Evolutionary conservation across 164 flowering plant genomes (phyloP).

Genomic region (Berberis vulgaris): DNA sequence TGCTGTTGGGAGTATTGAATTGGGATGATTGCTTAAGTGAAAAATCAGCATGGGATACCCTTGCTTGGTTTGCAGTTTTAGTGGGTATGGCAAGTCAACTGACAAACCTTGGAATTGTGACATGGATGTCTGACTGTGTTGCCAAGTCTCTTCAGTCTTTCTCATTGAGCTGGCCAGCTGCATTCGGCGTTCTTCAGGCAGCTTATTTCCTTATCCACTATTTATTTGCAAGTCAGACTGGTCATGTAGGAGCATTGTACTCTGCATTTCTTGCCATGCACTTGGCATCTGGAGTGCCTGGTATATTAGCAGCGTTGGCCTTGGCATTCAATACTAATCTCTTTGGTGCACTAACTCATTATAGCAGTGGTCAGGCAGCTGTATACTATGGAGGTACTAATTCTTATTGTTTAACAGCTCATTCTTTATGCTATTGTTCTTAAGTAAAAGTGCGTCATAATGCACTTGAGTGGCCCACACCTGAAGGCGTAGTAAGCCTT

Average conservation of each 20-base stretch:
- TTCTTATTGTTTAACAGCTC: conserved; percentile 1
- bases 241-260: conserved; percentile 89
- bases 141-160: conserved; percentile 53
- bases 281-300: conserved; percentile 80
- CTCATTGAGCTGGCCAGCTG: conserved; percentile 80
- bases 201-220: conserved; percentile 83
- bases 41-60: conserved; percentile 22
- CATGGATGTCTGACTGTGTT: conserved; percentile 80
- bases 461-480: no score
- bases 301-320: conserved; percentile 69
- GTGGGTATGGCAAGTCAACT: conserved; percentile 46
- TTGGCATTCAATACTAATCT: conserved; percentile 85
- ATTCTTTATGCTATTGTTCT: neutral
- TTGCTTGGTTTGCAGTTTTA: conserved; percentile 22
- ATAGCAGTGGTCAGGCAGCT: conserved; percentile 96
- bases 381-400: conserved; percentile 84
- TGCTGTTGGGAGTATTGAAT: conserved; percentile 17
- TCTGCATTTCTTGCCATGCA: conserved; percentile 96
- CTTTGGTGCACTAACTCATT: conserved; percentile 90
- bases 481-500: no score
- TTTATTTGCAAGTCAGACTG: conserved; percentile 92
- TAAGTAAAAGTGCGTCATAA: no score
- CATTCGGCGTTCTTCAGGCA: conserved; percentile 78
- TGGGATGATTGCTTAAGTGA: conserved; percentile 23
- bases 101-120: conserved; percentile 72